These are phyloP conservation scores for Botrytis byssoidea DNA, from an alignment of 2,329 filamentous ascomycete genomes.

Conservation along the genomic window DNA sequence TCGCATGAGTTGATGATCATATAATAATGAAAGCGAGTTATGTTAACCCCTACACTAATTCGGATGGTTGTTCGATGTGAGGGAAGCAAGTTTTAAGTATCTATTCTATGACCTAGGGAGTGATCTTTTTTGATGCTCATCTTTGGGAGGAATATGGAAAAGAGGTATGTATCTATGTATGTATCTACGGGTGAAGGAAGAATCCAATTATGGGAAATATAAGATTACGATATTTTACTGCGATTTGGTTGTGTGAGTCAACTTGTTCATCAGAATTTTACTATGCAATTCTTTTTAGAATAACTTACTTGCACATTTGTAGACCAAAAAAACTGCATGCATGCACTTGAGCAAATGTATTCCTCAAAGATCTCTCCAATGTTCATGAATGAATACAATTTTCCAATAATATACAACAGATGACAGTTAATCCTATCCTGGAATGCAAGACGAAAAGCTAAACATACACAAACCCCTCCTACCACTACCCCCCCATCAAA, in stretches of 20 bases:
- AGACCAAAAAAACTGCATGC: background rate
- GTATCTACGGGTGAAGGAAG: background rate
- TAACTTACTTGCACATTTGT: background rate
- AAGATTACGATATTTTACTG: background rate
- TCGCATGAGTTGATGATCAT: fast-evolving
- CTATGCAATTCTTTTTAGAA: too few species aligned
- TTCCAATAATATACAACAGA: background rate
- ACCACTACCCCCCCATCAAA: background rate
- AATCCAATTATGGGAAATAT: background rate
- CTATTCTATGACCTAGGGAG: fast-evolving
- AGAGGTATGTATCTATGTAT: background rate
- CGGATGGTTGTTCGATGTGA: background rate
- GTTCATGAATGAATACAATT: background rate
- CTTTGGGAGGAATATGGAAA: background rate
- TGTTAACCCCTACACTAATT: constrained; percentile 2
- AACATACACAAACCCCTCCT: background rate
- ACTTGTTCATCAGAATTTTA: background rate
- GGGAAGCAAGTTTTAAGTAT: background rate
- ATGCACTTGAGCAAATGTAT: background rate
- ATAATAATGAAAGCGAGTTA: background rate
- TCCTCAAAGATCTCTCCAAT: background rate
- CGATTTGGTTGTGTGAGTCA: background rate
- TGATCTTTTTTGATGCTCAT: background rate
- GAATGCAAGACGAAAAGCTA: background rate
- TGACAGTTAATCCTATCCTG: too few species aligned